Evolutionary conservation across 305 asterid genomes (phyloP).

Genomic region (Fraxinus sp.): DNA sequence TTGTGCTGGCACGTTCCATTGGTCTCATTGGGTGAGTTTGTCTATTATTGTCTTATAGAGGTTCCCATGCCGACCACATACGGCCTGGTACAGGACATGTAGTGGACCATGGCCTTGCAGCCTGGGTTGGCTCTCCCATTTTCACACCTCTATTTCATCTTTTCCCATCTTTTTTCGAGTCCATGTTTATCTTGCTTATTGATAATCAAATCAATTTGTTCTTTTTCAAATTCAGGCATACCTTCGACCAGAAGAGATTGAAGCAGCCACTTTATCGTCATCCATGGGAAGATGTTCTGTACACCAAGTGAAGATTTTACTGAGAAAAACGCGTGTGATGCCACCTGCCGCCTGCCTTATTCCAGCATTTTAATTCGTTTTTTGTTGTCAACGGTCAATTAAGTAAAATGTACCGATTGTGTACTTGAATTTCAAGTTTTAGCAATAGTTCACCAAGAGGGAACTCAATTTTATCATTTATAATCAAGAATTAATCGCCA

Average conservation of each 20-base stretch:
- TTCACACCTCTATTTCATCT: neutral
- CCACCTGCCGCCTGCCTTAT: neutral
- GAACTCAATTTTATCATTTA: neutral
- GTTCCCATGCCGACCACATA: neutral
- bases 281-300: conserved; percentile 99
- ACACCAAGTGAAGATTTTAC: conserved; percentile 74
- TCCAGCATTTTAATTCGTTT: neutral
- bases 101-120: neutral
- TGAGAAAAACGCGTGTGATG: neutral
- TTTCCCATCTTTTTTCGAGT: neutral
- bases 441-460: neutral
- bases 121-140: neutral
- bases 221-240: conserved; percentile 59
- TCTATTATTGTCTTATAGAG: neutral
- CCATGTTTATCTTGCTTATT: conserved; percentile 11
- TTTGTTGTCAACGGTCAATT: neutral
- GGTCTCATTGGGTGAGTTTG: conserved; percentile 96
- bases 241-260: conserved; percentile 97
- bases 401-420: neutral
- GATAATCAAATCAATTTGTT: neutral
- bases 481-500: neutral
- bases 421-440: neutral
- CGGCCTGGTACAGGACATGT: neutral
- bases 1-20: conserved; percentile 96
- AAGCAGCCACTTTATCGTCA: conserved; percentile 98